Conservation (phyloP, 768 basidiomycete genomes). For the Boletus rufocinnamomeus region DNA sequence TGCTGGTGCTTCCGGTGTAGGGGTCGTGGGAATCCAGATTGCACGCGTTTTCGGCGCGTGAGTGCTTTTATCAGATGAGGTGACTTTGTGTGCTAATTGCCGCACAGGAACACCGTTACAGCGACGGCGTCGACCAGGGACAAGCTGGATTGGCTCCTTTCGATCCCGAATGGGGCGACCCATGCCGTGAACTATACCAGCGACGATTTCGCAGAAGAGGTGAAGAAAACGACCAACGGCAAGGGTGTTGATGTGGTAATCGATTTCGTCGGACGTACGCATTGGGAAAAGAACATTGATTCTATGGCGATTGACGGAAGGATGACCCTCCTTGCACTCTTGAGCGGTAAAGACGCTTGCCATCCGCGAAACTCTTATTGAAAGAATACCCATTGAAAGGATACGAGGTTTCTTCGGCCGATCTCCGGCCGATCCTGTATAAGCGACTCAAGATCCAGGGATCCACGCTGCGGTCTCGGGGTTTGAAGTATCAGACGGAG, state of each 20-base stretch:
- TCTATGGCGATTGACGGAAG: conserved; percentile 69
- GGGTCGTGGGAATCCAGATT: conserved; percentile 84
- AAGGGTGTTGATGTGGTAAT: conserved; percentile 83
- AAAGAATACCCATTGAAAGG: conserved; percentile 42
- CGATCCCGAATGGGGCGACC: conserved; percentile 67
- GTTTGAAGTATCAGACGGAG: conserved; percentile 73
- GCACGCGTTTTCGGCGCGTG: conserved; percentile 75
- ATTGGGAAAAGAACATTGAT: conserved; percentile 74
- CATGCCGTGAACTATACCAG: conserved; percentile 84
- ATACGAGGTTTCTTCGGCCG: conserved; percentile 47
- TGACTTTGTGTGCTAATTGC: conserved; percentile 11
- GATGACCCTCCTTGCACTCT: conserved; percentile 65
- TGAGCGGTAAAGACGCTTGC: conserved; percentile 56
- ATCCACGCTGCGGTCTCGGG: conserved; percentile 79
- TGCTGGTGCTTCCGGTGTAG: conserved; percentile 90
- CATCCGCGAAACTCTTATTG: conserved; percentile 23
- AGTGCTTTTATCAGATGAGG: conserved; percentile 36
- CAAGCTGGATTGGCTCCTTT: conserved; percentile 77
- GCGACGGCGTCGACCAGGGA: conserved; percentile 85
- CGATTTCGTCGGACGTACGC: conserved; percentile 78
- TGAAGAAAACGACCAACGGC: conserved; percentile 64
- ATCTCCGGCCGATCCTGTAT: conserved; percentile 68
- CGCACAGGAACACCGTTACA: conserved; percentile 62
- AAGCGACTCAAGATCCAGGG: conserved; percentile 90
- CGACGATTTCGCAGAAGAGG: conserved; percentile 73